These are phyloP conservation scores for Cutaneotrichosporon mucoides DNA, from an alignment of 1,284 basidiomycete genomes.

Conservation along the genomic window DNA sequence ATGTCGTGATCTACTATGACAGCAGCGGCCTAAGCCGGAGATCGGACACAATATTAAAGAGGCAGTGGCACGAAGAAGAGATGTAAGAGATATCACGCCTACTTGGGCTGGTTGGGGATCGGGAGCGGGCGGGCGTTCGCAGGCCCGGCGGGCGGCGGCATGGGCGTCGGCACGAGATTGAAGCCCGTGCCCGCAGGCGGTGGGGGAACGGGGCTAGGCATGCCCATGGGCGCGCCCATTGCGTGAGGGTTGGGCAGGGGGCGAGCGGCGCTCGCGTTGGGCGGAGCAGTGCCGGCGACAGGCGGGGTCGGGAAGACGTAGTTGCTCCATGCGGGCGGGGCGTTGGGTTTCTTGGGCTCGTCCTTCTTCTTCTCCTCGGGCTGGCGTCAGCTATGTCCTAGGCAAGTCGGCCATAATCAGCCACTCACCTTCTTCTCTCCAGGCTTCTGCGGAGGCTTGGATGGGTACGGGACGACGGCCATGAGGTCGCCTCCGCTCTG, in stretches of 20 bases:
- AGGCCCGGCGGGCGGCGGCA: not conserved
- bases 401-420: not conserved
- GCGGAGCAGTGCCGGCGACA: constrained; percentile 1
- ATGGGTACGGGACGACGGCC: constrained; percentile 47
- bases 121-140: constrained; percentile 1
- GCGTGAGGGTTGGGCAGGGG: not conserved
- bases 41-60: too few relatives aligned
- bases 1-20: not conserved
- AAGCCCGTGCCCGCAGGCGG: constrained; percentile 1
- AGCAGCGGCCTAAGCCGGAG: too few relatives aligned
- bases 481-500: constrained; percentile 47
- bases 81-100: not conserved
- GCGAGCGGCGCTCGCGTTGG: not conserved
- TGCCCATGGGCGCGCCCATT: not conserved
- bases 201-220: not conserved
- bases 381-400: not conserved
- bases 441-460: constrained; percentile 32
- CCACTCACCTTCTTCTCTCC: constrained; percentile 17
- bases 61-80: not conserved
- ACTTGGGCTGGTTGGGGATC: not conserved
- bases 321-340: constrained; percentile 9
- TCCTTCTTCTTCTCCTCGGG: constrained; percentile 3
- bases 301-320: constrained; percentile 7
- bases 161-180: not conserved
- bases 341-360: constrained; percentile 9